Conservation (phyloP, 345 rosid species). For the Eutrema heterophyllum region DNA sequence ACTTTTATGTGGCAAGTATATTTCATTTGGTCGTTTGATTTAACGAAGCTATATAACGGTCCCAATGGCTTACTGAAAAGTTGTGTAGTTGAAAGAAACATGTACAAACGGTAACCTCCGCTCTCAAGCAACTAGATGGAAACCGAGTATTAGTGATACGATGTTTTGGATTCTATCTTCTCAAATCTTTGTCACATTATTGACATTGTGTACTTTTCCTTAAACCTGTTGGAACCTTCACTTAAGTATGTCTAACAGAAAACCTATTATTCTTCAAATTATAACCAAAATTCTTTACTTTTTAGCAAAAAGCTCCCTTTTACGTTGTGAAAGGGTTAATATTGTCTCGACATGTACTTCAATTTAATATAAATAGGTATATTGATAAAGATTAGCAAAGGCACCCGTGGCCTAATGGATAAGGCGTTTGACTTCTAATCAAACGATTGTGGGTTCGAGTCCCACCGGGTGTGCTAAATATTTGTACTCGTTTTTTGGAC, state of each 20-base stretch:
- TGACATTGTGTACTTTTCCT: neutral
- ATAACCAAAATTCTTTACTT: too few species aligned
- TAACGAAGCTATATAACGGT: too few species aligned
- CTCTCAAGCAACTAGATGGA: too few species aligned
- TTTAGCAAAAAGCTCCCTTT: neutral
- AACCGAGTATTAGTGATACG: too few species aligned
- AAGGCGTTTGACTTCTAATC: constrained; percentile 86
- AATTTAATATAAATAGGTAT: too few species aligned
- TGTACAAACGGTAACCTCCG: too few species aligned
- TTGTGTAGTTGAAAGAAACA: too few species aligned
- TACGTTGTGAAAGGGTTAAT: too few species aligned
- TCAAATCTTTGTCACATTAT: neutral
- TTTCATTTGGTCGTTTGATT: neutral
- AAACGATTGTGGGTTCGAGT: constrained; percentile 87
- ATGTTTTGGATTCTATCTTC: too few species aligned
- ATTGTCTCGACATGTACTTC: too few species aligned
- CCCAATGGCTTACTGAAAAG: too few species aligned
- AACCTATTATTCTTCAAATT: neutral
- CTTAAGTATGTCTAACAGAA: neutral
- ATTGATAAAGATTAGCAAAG: neutral
- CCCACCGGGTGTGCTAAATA: constrained; percentile 49
- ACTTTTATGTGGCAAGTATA: neutral
- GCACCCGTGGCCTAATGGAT: constrained; percentile 72
- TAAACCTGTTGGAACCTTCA: neutral
- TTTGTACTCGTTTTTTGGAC: too few species aligned